Conservation (phyloP, 192 early-diverging fungal genomes). For the Coemansia sp. region DNA sequence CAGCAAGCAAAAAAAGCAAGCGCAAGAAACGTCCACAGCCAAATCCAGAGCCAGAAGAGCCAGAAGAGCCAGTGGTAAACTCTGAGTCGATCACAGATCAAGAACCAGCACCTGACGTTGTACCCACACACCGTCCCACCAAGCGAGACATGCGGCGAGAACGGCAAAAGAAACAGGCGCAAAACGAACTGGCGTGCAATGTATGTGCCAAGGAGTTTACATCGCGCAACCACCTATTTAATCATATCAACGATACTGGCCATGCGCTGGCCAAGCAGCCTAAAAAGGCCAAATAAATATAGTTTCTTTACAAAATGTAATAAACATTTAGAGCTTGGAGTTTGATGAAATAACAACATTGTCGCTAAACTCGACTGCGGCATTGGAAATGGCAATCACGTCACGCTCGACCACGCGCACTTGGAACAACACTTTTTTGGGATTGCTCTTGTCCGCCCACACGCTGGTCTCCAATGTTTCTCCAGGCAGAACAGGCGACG, state of each 20-base stretch:
- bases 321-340: conserved; percentile 32
- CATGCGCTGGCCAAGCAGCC: conserved; percentile 64
- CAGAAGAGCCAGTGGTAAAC: background rate
- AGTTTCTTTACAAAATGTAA: background rate
- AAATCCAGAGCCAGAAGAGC: background rate
- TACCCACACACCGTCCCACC: conserved; percentile 22
- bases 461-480: conserved; percentile 97
- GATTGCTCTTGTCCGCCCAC: conserved; percentile 76
- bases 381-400: conserved; percentile 85
- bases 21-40: conserved; percentile 50
- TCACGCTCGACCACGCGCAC: conserved; percentile 93
- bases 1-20: conserved; percentile 47
- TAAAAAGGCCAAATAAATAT: background rate
- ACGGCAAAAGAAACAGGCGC: conserved; percentile 60
- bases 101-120: background rate
- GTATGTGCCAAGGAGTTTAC: conserved; percentile 73
- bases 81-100: background rate
- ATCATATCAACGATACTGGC: conserved; percentile 82
- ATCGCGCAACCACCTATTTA: conserved; percentile 82
- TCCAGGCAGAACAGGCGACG: conserved; percentile 88
- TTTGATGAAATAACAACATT: conserved; percentile 22
- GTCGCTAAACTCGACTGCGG: conserved; percentile 77
- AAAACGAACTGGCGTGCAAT: conserved; percentile 64
- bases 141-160: conserved; percentile 58
- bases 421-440: conserved; percentile 89